These are phyloP conservation scores for Daldinia sp. DNA, from an alignment of 2,329 filamentous ascomycete genomes.

Conservation along the genomic window DNA sequence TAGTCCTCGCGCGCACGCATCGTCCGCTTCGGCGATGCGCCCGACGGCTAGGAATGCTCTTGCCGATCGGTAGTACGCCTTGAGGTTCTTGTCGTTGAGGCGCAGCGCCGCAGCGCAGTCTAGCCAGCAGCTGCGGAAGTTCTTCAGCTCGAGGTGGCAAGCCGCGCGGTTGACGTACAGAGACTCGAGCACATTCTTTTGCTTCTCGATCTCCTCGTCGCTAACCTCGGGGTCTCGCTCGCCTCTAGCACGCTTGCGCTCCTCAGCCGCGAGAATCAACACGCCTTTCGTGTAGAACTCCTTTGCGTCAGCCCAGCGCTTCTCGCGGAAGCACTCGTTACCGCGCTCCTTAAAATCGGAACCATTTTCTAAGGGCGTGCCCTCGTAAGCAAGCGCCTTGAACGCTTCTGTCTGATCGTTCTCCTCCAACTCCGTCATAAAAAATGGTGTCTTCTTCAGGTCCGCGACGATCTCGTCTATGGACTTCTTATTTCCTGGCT, in stretches of 20 bases:
- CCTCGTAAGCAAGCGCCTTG: constrained; percentile 92
- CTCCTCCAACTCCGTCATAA: constrained; percentile 94
- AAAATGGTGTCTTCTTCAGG: constrained; percentile 78
- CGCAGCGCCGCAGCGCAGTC: constrained; percentile 85
- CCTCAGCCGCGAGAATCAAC: constrained; percentile 74
- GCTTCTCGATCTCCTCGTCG: constrained; percentile 64
- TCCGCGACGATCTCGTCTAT: constrained; percentile 68
- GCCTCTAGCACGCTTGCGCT: constrained; percentile 64
- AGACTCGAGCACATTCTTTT: constrained; percentile 76
- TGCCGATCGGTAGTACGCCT: constrained; percentile 90
- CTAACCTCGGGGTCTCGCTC: constrained; percentile 37
- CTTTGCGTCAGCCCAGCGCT: constrained; percentile 83
- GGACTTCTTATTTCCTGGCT: constrained; percentile 62
- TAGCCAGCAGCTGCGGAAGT: constrained; percentile 86
- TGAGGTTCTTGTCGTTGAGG: constrained; percentile 84
- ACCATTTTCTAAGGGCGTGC: constrained; percentile 84
- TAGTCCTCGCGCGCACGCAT: constrained; percentile 81
- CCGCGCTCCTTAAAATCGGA: constrained; percentile 90
- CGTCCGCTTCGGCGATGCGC: constrained; percentile 82
- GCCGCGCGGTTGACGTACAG: constrained; percentile 89
- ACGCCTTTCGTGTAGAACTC: constrained; percentile 95
- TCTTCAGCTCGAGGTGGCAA: constrained; percentile 88
- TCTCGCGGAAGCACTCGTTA: constrained; percentile 84
- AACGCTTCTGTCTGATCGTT: constrained; percentile 89
- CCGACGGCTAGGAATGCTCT: constrained; percentile 82